Conservation (phyloP, 2,329 filamentous ascomycete species). For the Orbilia brochopaga region DNA sequence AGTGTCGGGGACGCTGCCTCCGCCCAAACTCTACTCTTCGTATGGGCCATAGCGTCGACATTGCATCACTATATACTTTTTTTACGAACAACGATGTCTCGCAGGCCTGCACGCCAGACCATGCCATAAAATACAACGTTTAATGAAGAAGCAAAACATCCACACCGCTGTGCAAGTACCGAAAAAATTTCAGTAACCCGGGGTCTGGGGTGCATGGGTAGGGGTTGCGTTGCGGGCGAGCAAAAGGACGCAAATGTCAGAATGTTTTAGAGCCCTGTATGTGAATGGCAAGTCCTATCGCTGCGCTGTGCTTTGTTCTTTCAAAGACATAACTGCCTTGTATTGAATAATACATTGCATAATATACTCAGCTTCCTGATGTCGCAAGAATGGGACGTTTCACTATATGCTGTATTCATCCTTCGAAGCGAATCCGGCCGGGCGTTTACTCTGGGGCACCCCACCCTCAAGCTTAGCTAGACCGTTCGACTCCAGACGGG, state of each 20-base stretch:
- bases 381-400: constrained; percentile 26
- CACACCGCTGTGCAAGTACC: not conserved
- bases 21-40: too few species aligned
- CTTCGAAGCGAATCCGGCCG: constrained; percentile 32
- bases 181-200: constrained; percentile 23
- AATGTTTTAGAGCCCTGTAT: constrained; percentile 38
- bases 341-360: constrained; percentile 3
- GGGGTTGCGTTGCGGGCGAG: constrained; percentile 10
- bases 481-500: constrained; percentile 9
- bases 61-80: not conserved
- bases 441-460: constrained; percentile 38
- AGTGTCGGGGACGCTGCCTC: too few species aligned
- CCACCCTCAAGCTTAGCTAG: constrained; percentile 23
- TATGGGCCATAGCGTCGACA: not conserved
- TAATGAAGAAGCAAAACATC: not conserved
- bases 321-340: too few species aligned
- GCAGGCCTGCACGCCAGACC: not conserved
- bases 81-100: not conserved
- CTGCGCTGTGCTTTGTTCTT: not conserved
- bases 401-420: constrained; percentile 31
- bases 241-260: not conserved
- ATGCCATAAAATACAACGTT: not conserved
- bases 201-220: constrained; percentile 20
- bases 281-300: constrained; percentile 36
- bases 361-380: constrained; percentile 23